phyloP scores from a whole-genome alignment of 768 basidiomycete species.

The Lactifluus piperatus region DNA sequence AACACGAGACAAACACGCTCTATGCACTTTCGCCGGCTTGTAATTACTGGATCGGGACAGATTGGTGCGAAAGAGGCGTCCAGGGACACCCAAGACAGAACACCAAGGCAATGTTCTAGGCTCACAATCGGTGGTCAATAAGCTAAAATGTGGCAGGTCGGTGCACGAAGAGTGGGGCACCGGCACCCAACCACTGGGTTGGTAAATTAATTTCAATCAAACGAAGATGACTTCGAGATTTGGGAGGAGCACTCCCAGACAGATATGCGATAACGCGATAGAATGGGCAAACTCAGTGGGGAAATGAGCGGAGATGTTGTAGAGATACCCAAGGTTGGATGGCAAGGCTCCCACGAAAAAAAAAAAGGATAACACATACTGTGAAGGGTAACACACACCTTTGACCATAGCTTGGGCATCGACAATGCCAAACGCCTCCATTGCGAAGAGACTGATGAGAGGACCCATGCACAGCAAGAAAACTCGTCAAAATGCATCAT shows the following conservation, averaged over 20 bases:
- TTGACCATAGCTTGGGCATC: conserved; percentile 70
- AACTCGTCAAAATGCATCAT: conserved; percentile 57
- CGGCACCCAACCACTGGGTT: conserved; percentile 4
- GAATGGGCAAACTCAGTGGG: neutral
- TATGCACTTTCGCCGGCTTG: neutral
- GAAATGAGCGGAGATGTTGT: conserved; percentile 13
- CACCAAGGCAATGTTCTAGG: conserved; percentile 3
- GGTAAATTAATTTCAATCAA: conserved; percentile 1
- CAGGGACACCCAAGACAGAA: neutral
- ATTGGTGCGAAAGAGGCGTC: conserved; percentile 5
- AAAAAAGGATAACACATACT: conserved; percentile 26
- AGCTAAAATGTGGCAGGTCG: conserved; percentile 5
- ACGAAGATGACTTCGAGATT: neutral
- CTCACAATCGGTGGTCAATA: conserved; percentile 2
- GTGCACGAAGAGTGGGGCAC: conserved; percentile 7
- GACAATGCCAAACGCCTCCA: conserved; percentile 60
- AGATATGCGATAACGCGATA: conserved; percentile 14
- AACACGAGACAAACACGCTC: conserved; percentile 15
- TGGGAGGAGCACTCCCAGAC: neutral
- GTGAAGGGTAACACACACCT: conserved; percentile 35
- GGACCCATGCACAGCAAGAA: conserved; percentile 69
- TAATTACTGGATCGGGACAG: conserved; percentile 15
- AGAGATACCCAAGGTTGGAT: conserved; percentile 7
- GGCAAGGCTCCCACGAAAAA: conserved; percentile 11
- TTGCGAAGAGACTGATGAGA: conserved; percentile 55